These are phyloP conservation scores for Gracilaria domingensis DNA, from an alignment of 23 red algal species.

Conservation along the genomic window DNA sequence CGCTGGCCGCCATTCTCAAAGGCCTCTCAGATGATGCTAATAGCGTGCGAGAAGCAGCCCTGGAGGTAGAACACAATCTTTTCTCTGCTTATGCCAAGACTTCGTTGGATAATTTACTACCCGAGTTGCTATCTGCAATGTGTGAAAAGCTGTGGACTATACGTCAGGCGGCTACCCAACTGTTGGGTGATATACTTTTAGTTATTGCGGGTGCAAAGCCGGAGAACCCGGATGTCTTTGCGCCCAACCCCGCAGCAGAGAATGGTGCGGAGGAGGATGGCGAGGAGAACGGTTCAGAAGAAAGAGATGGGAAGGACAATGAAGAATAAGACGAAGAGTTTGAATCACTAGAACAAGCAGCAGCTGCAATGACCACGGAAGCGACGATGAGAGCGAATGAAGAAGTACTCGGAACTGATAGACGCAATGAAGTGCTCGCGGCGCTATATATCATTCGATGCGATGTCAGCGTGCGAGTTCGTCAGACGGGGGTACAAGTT, in stretches of 20 bases:
- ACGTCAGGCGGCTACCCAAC: slow-evolving; percentile 73
- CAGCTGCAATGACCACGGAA: slow-evolving; percentile 74
- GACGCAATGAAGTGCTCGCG: slow-evolving; percentile 76
- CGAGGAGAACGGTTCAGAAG: slow-evolving; percentile 40
- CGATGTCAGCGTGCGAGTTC: slow-evolving; percentile 80
- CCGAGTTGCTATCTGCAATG: slow-evolving; percentile 65
- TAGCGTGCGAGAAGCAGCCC: slow-evolving; percentile 80
- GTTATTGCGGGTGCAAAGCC: slow-evolving; percentile 75
- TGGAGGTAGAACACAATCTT: slow-evolving; percentile 70
- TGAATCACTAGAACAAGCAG: slow-evolving; percentile 70
- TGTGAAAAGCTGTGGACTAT: slow-evolving; percentile 87
- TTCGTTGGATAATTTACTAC: slow-evolving; percentile 72
- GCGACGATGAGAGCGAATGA: slow-evolving; percentile 72
- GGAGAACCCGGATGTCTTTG: slow-evolving; percentile 27
- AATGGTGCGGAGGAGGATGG: slow-evolving; percentile 57
- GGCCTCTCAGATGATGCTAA: slow-evolving; percentile 86
- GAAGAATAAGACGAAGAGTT: slow-evolving; percentile 65
- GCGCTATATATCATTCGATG: slow-evolving; percentile 79
- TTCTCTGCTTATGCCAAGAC: slow-evolving; percentile 80
- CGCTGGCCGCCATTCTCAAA: slow-evolving; percentile 70
- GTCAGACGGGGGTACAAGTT: slow-evolving; percentile 74
- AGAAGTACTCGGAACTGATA: slow-evolving; percentile 69
- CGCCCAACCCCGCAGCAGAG: not conserved
- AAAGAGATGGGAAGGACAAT: slow-evolving; percentile 18
- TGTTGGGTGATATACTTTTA: slow-evolving; percentile 83